Conservation (phyloP, 805 yeast genomes). For the Saccharomycopsis sp. region DNA sequence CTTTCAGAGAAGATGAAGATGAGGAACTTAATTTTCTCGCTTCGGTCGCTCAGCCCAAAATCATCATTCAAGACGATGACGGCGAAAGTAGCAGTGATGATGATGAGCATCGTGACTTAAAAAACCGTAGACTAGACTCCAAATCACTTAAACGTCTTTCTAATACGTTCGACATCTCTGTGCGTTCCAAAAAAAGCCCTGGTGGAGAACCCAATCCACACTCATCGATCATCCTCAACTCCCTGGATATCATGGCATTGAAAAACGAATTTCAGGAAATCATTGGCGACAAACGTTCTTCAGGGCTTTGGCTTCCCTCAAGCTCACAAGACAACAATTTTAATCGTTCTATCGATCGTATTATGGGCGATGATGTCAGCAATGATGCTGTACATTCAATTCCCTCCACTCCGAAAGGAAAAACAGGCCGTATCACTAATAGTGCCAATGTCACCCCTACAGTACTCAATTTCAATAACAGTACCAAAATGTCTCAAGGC, state of each 20-base stretch:
- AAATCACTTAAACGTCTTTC: neutral
- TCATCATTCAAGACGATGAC: neutral
- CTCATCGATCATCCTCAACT: neutral
- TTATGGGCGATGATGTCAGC: neutral
- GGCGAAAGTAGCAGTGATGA: neutral
- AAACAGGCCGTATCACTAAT: neutral
- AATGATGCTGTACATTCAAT: neutral
- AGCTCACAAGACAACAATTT: neutral
- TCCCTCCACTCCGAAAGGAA: neutral
- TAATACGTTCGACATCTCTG: neutral
- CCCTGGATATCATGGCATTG: neutral
- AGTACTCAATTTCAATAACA: neutral
- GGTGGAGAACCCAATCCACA: neutral
- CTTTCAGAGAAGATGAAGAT: neutral
- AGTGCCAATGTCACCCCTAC: neutral
- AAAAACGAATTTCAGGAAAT: neutral
- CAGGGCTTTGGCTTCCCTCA: constrained; percentile 1
- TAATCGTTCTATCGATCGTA: neutral
- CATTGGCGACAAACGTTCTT: neutral
- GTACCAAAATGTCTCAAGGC: neutral
- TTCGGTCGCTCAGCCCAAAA: neutral
- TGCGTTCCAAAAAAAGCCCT: neutral
- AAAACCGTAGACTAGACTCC: neutral
- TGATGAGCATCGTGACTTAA: neutral
- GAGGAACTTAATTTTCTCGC: neutral